A percentile compares a stretch with the other conserved stretches of the same genome.
phyloP scores from a whole-genome alignment of 345 rosid genomes.

The Syzygium aqueum region DNA sequence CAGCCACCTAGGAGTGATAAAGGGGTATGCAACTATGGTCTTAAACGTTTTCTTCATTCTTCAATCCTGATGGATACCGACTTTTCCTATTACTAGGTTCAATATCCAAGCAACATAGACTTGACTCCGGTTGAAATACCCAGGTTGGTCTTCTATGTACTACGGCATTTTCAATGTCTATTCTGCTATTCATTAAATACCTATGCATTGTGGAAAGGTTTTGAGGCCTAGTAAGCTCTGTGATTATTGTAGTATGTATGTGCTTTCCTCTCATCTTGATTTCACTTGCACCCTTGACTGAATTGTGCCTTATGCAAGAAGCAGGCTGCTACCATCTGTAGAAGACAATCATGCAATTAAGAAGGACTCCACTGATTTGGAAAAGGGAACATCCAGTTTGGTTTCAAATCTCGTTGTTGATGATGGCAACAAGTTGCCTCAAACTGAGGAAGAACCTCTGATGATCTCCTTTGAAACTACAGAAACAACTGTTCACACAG shows the following conservation, averaged over 20 bases:
- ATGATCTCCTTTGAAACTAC: conserved; percentile 89
- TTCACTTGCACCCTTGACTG: conserved; percentile 3
- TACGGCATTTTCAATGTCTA: neutral
- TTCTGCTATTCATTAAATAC: neutral
- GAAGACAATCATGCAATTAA: conserved; percentile 32
- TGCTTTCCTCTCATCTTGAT: neutral
- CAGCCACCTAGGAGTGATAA: conserved; percentile 56
- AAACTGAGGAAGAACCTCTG: conserved; percentile 44
- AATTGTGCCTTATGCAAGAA: conserved; percentile 21
- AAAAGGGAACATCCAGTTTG: conserved; percentile 31
- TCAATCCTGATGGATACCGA: conserved; percentile 9
- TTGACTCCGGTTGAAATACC: conserved; percentile 71
- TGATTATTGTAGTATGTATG: neutral
- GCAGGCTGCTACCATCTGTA: conserved; percentile 26
- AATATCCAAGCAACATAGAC: conserved; percentile 76
- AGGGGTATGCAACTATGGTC: conserved; percentile 32
- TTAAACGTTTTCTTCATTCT: neutral
- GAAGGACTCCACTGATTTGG: conserved; percentile 18
- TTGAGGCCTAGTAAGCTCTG: neutral
- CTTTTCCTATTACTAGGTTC: conserved; percentile 39
- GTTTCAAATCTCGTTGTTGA: conserved; percentile 18
- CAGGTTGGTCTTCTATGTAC: conserved; percentile 39
- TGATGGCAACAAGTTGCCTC: conserved; percentile 23
- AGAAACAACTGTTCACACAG: conserved; percentile 33
- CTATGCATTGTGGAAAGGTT: neutral